Conservation (phyloP, 495 filamentous ascomycete species). For the Xylaria grammica region DNA sequence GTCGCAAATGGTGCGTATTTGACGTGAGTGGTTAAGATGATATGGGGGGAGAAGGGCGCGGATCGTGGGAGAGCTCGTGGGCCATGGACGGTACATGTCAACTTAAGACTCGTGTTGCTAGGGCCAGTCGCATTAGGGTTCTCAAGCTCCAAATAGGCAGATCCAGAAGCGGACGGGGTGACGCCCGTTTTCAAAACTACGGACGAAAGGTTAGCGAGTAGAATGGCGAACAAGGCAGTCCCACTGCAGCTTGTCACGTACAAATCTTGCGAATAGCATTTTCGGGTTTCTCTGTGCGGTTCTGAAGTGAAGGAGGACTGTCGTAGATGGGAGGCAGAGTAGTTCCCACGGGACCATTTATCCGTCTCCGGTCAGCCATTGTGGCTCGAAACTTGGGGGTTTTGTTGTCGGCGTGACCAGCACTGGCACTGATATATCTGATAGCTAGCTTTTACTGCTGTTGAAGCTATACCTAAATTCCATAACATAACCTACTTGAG, state of each 20-base stretch:
- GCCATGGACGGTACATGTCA: constrained; percentile 90
- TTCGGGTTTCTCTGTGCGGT: constrained; percentile 44
- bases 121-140: constrained; percentile 56
- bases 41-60: constrained; percentile 85
- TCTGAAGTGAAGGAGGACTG: constrained; percentile 27
- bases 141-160: constrained; percentile 89
- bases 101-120: constrained; percentile 72
- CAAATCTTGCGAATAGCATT: constrained; percentile 82
- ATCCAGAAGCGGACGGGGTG: constrained; percentile 91
- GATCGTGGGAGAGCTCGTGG: constrained; percentile 89
- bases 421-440: too few relatives aligned
- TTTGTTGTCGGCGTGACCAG: neutral
- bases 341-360: constrained; percentile 83
- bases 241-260: constrained; percentile 50
- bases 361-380: constrained; percentile 87
- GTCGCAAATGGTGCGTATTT: constrained; percentile 97
- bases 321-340: constrained; percentile 77
- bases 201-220: constrained; percentile 3
- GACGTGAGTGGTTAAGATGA: constrained; percentile 87
- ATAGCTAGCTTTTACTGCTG: too few relatives aligned
- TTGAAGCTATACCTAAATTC: neutral
- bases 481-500: too few relatives aligned
- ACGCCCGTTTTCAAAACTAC: constrained; percentile 89
- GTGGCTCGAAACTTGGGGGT: constrained; percentile 6
- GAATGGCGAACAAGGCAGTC: neutral